These are phyloP conservation scores for Lippia alba DNA, from an alignment of 305 asterid species.

Conservation along the genomic window DNA sequence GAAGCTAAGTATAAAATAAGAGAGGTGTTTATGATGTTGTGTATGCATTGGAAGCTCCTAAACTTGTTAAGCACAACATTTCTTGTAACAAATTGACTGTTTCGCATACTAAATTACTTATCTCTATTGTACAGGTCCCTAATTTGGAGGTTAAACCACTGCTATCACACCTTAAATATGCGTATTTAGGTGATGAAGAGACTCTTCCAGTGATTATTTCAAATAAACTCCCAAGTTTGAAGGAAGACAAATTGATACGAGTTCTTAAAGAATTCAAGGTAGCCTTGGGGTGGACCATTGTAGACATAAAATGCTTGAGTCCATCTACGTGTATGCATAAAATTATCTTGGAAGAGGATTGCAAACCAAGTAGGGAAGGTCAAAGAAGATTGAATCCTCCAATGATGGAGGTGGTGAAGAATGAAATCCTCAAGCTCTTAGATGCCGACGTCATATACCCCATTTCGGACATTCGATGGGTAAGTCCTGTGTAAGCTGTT, in stretches of 20 bases:
- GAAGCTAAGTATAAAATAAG: too few relatives aligned
- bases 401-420: slow-evolving; percentile 20
- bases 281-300: not conserved
- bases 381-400: not conserved
- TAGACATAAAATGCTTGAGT: not conserved
- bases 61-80: too few relatives aligned
- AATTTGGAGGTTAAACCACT: not conserved
- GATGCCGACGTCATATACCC: slow-evolving; percentile 19
- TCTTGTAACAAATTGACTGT: not conserved
- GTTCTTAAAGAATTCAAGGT: not conserved
- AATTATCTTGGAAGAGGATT: not conserved
- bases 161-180: not conserved
- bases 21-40: not conserved
- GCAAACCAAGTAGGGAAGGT: not conserved
- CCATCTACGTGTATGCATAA: not conserved
- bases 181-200: not conserved
- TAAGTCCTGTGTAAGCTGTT: slow-evolving; percentile 8
- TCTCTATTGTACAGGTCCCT: not conserved
- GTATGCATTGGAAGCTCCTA: not conserved
- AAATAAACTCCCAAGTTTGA: not conserved
- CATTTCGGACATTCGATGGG: slow-evolving; percentile 21
- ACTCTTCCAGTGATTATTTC: not conserved
- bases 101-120: not conserved
- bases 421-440: slow-evolving; percentile 15
- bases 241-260: not conserved